Evolutionary conservation across 2,329 filamentous ascomycete genomes (phyloP).

Genomic region (Blumeria hordei): DNA sequence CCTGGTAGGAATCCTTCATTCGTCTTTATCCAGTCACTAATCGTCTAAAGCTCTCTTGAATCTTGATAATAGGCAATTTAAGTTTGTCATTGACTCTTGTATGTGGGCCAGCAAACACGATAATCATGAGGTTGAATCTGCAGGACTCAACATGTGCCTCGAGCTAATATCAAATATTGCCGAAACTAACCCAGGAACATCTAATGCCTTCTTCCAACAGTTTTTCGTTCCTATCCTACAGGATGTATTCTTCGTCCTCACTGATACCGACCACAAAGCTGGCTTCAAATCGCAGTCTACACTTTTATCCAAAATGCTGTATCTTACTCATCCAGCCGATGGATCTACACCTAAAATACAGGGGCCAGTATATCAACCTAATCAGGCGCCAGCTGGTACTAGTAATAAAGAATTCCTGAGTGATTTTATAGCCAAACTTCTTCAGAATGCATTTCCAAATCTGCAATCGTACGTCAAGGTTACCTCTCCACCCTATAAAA

Average conservation of each 20-base stretch:
- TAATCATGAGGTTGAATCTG: conserved; percentile 91
- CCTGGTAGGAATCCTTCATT: conserved; percentile 25
- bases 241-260: conserved; percentile 95
- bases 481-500: background rate
- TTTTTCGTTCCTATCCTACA: conserved; percentile 92
- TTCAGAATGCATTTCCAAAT: conserved; percentile 83
- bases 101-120: conserved; percentile 99
- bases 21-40: conserved; percentile 2
- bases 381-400: conserved; percentile 63
- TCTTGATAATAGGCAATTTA: conserved; percentile 90
- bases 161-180: conserved; percentile 96
- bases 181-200: conserved; percentile 63
- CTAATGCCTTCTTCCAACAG: conserved; percentile 90
- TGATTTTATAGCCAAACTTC: conserved; percentile 61
- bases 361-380: conserved; percentile 67
- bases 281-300: conserved; percentile 96
- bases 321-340: conserved; percentile 59
- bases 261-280: conserved; percentile 93
- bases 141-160: conserved; percentile 91
- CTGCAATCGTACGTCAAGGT: conserved; percentile 48
- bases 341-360: conserved; percentile 59
- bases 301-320: conserved; percentile 85
- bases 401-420: conserved; percentile 77
- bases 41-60: conserved; percentile 45
- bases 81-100: conserved; percentile 97